These are phyloP conservation scores for Rhodotorula toruloides DNA, from an alignment of 768 basidiomycete genomes.

Conservation along the genomic window DNA sequence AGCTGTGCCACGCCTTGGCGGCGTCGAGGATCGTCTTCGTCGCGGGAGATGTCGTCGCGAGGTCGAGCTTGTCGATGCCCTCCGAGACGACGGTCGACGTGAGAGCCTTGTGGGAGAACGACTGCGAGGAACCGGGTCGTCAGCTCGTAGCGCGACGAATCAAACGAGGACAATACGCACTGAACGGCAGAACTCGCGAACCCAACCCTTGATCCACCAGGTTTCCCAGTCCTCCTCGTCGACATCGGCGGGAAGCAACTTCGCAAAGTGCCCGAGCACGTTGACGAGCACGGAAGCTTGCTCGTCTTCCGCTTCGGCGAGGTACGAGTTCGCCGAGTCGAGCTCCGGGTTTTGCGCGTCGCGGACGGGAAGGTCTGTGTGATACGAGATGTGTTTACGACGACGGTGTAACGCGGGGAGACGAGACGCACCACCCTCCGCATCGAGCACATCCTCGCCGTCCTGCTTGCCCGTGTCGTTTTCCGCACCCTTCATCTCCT, in stretches of 20 bases:
- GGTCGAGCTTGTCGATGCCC: constrained; percentile 19
- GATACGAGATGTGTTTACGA: constrained; percentile 51
- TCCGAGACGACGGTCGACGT: not conserved
- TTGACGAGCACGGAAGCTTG: constrained; percentile 67
- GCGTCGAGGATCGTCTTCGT: constrained; percentile 16
- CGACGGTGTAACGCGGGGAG: constrained; percentile 46
- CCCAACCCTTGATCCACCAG: constrained; percentile 91
- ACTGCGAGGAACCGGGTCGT: not conserved
- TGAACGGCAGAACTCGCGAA: constrained; percentile 74
- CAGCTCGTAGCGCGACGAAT: not conserved
- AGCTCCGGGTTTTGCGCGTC: constrained; percentile 43
- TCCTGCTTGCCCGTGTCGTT: constrained; percentile 73
- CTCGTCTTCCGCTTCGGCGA: constrained; percentile 58
- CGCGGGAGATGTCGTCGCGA: constrained; percentile 1
- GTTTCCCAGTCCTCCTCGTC: constrained; percentile 65
- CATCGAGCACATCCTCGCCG: constrained; percentile 62
- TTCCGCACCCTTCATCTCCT: constrained; percentile 66
- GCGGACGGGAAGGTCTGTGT: constrained; percentile 64
- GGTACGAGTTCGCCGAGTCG: not conserved
- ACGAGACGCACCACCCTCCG: constrained; percentile 60
- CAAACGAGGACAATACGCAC: constrained; percentile 51
- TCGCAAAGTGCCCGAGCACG: constrained; percentile 71
- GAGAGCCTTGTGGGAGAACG: constrained; percentile 7
- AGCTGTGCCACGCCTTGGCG: constrained; percentile 23
- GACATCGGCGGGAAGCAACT: constrained; percentile 56